Conservation (phyloP, 108 stramenopile species). For the Heterococcus sp. region DNA sequence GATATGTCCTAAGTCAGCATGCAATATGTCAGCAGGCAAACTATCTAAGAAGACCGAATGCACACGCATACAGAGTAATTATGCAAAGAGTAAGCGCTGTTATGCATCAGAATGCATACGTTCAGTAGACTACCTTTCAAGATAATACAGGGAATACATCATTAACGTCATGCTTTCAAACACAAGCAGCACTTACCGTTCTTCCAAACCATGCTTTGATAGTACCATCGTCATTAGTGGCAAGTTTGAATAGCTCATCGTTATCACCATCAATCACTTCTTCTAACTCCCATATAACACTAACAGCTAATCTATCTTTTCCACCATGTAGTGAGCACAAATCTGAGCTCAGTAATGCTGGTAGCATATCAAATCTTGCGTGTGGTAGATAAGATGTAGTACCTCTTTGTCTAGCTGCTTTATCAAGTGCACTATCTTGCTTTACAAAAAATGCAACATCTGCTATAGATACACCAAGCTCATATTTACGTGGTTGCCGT, state of each 20-base stretch:
- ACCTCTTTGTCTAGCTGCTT: conserved; percentile 30
- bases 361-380: conserved; percentile 48
- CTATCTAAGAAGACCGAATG: no score
- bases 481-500: no score
- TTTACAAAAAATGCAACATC: conserved; percentile 44
- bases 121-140: no score
- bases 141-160: no score
- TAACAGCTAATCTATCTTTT: conserved; percentile 37
- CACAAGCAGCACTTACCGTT: background rate
- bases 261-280: conserved; percentile 6
- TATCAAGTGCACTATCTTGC: conserved; percentile 27
- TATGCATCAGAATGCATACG: no score
- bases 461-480: conserved; percentile 51
- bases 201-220: background rate
- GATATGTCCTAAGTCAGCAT: no score
- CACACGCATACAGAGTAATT: no score
- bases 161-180: no score
- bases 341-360: conserved; percentile 25
- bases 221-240: background rate
- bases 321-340: conserved; percentile 46
- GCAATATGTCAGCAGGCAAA: no score
- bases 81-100: no score
- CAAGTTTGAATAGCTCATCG: background rate
- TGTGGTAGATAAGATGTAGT: conserved; percentile 48
- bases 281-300: conserved; percentile 43